A percentile compares a stretch with the other conserved stretches of the same genome.
phyloP scores from a whole-genome alignment of 2,329 filamentous ascomycete species.

The Hymenoscyphus fraxineus region DNA sequence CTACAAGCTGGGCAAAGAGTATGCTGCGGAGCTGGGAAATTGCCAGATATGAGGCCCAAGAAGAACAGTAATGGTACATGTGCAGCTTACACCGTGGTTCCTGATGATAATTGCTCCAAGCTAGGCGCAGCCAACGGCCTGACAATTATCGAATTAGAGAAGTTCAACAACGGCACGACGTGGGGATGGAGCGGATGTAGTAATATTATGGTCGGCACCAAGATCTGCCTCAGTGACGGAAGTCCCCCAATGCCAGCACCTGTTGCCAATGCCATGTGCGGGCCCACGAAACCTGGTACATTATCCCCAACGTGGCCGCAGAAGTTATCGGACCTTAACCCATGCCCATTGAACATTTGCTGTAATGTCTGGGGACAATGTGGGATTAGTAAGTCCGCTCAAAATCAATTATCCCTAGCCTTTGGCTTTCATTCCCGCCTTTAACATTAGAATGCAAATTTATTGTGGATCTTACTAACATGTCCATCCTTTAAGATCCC shows the following conservation, averaged over 20 bases:
- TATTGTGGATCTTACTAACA: background rate
- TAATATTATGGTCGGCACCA: constrained; percentile 30
- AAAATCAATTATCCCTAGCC: background rate
- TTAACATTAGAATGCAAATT: background rate
- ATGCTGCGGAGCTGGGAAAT: constrained; percentile 34
- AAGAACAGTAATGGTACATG: constrained; percentile 38
- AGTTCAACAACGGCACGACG: constrained; percentile 39
- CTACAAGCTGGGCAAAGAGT: constrained; percentile 31
- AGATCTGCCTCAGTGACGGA: constrained; percentile 42
- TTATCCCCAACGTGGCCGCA: constrained; percentile 31
- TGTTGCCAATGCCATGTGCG: constrained; percentile 41
- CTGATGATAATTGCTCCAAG: constrained; percentile 35
- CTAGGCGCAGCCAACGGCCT: constrained; percentile 36
- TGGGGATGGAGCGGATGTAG: constrained; percentile 44
- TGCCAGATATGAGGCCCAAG: constrained; percentile 35
- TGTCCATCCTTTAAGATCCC: background rate
- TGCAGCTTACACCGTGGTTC: constrained; percentile 34
- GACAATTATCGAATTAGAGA: constrained; percentile 35
- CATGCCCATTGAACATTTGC: constrained; percentile 38
- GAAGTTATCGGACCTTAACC: constrained; percentile 41
- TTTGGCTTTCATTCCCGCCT: background rate
- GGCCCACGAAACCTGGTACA: constrained; percentile 43
- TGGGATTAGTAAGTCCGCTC: background rate
- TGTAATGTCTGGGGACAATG: constrained; percentile 39
- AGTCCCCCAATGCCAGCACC: constrained; percentile 40